Base-by-base conservation (phyloP, 805 yeast species). In the Zygosaccharomyces siamensis region DNA sequence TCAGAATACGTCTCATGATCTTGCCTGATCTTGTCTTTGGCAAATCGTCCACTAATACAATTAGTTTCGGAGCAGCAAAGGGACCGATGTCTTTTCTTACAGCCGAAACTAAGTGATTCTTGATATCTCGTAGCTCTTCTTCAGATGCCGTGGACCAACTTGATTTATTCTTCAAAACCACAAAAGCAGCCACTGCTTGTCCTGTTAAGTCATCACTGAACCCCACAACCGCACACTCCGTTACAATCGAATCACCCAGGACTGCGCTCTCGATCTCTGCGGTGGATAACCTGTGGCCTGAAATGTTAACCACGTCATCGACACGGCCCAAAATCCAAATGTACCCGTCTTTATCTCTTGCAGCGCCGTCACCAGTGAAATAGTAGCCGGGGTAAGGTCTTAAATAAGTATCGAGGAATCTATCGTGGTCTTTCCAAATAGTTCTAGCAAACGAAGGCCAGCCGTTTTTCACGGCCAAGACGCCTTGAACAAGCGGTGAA, bases 351-450 rank as follows among this genome's bases (percentile, higher is more conserved):
- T 78, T 74, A 65, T 86, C 95, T 64, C 90, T 78, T 16, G 89
- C 92, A 24, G 92, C 93, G 70, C 95, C 95, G 70, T 86, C 95
- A 61, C 95, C 95, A 1, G 93, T 83, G 73, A 86, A 86, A 72
- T 85, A 86, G 66, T 78, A 80, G 43, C 89, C 89, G 43, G 86
- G 86, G 71, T 85, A 86, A 46, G 93, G 92, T 50, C 79, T 82
- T 66, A 85, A 71, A 69, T 86, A 86, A n/a, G 93, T 86, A 60
- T 86, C 95, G 72, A 83, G 70, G 70, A 73, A 86, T 65, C 89
- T 76, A 56, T 75, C 74, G 69, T 86, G 85, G 70, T 86, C 85
- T 53, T 77, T 78, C 86, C 87, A 86, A 54, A 86, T 85, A 21
- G 89, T 74, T 73, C 95, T 79, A 18, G 93, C 86, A 77, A 86